Evolutionary conservation across 225 moss, liverwort and hornwort genomes (phyloP), one percentile per base, ranked within the genome.

Genomic region (Straminergon stramineum): DNA sequence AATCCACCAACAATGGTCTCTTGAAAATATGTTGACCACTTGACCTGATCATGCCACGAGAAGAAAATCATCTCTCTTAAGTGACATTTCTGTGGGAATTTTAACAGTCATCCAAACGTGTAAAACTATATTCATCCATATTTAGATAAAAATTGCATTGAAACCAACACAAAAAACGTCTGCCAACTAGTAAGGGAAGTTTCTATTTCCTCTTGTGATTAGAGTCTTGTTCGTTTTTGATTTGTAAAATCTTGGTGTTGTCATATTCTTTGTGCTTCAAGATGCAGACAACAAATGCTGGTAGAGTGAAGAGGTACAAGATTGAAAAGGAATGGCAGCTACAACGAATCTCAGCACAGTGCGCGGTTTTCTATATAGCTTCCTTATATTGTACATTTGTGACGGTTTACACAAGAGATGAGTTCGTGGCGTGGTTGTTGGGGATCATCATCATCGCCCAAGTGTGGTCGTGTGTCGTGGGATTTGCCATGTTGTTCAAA

Each of bases 361-460:
- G 51, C 41, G 85, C 91, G 3, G 91, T 91, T 26, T 32, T 48
- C 30, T 85, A 45, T 9, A 5, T 85, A 18, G 34, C 52, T 2
- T 75, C 82, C 5, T 22, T 85, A 13, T 76, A 76, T 61, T 86
- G 86, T 17, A 81, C 35, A 6, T 55, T 89, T 15, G 91, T 91
- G 18, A 89, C 89, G 1, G 63, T 89, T 5, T 86, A 1, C 30
- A 0, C 28, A 1, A 61, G 86, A 15, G 43, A 76, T 2, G 86
- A 86, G 19, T 86, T 89, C 24, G 83, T 91, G 31, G 68, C 86
- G 4, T 91, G 89, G 83, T 43, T 86, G 23, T 7, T 91, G 17
- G 76, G 89, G 9, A 86, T 91, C 65, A 89, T 89, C 75, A 89
- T 89, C 52, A 22, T 91, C 7, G 86, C 89, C 26, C 91, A 61